Evolutionary conservation across 768 basidiomycete species (phyloP), one percentile per base, ranked within the genome.

Genomic region (Serendipita sp.): DNA sequence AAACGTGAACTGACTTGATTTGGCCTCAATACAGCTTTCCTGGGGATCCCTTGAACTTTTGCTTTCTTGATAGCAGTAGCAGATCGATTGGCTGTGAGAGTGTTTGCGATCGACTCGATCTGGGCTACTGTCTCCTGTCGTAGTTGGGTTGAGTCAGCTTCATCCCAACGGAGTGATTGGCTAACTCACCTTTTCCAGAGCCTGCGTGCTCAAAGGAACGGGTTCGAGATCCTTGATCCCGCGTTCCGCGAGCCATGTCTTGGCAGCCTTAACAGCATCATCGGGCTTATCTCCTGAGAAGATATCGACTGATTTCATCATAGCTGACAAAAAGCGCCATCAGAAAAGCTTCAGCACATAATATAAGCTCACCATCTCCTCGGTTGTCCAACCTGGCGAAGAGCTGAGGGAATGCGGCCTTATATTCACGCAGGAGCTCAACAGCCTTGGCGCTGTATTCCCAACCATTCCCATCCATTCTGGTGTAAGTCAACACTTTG

Each of bases 11-110:
- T 78, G 1, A 92, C 85, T 74, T 98, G 93, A 1, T 85, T 75
- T 7, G 96, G 96, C 70, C 97, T 98, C 64, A 98, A 79, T 3
- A 98, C 85, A 3, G 91, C 93, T 69, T 91, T 86, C 11, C 91
- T 83, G 3, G 95, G 95, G 42, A 97, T 94, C 22, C 84, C 85
- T 71, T 93, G 91, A 64, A 98, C 88, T n/a, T 91, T 82, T 0
- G 87, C 92, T 67, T 88, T 90, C 78, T 92, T 96, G 74, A 95
- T 86, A 7, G 78, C 76, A 1, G 79, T 74, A 1, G 77, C 69
- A 0, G 80, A 77, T 70, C 84, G 87, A 70, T 75, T 81, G 34
- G 76, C 75, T 43, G 79, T 84, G 67, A 90, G 77, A 7, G 70
- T 70, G 69, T 94, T 85, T 0, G 89, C 88, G 3, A 89, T 74